Base-by-base conservation (phyloP, 306 rosid genomes). In the Vachellia collinsii region DNA sequence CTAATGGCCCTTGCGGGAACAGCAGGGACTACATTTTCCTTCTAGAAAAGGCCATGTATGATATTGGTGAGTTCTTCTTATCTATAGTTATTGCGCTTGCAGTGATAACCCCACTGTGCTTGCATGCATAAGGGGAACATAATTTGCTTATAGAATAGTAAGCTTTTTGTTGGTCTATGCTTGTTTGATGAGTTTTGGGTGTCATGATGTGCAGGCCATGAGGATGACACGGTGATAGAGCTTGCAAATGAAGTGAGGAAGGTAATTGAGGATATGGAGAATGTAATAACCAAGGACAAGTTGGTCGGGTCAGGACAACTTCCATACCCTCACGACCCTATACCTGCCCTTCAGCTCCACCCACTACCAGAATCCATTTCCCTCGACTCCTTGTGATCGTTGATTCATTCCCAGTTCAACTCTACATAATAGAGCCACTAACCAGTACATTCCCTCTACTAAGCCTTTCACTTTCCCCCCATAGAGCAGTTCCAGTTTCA, bases 1-100 rank as follows among this genome's bases (percentile, higher is more conserved):
- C 99, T 19, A 8, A n/a, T 79, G 99, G 99, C 1, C 99, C 99
- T n/a, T 93, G 94, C 22, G 99, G 99, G 72, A 92, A 96, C 85
- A 96, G 93, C 47, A 86, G 92, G 64, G 98, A 96, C 74, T 96
- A 96, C 54, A 50, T 96, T 74, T 96, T 96, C 83, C 87, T 76
- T 58, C 74, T 96, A 63, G 98, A 96, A 82, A 96, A 90, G 79
- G 98, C 99, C 77, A 53, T 93, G 99, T 73, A 72, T 75, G 94
- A 87, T 80, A 91, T 96, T 17, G 98, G 99, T 96, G 77, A 83
- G 87, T 83, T 38, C 10, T 79, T 20, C 39, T 12, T 75, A 12
- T 82, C 77, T 67, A 7, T 61, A n/a, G 58, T 42, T 41, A 19
- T 19, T 4, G 38, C 41, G 22, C 72, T 67, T 68, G 51, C 37